Evolutionary conservation across 1,284 basidiomycete species (phyloP).

Genomic region (Ustilago sp.): DNA sequence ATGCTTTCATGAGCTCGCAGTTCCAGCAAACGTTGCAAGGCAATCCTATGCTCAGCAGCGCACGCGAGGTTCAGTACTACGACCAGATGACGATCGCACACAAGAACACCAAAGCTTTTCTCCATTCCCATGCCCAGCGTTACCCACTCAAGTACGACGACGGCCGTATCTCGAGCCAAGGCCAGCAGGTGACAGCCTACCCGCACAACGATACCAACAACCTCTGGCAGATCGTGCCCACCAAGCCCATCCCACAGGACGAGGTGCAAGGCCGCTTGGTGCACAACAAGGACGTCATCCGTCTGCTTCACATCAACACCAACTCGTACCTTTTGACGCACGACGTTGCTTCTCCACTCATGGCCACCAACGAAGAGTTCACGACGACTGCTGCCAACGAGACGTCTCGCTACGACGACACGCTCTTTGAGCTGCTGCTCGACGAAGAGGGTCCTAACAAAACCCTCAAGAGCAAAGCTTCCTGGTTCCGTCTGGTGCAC

Average conservation of each 20-base stretch:
- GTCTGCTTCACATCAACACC: slow-evolving; percentile 88
- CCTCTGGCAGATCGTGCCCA: slow-evolving; percentile 93
- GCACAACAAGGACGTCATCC: slow-evolving; percentile 87
- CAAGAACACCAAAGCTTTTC: slow-evolving; percentile 89
- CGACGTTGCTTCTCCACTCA: slow-evolving; percentile 95
- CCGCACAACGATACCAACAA: slow-evolving; percentile 93
- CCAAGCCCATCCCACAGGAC: slow-evolving; percentile 75
- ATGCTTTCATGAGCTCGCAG: slow-evolving; percentile 94
- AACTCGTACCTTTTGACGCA: slow-evolving; percentile 88
- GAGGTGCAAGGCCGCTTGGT: slow-evolving; percentile 85
- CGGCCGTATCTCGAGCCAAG: slow-evolving; percentile 93
- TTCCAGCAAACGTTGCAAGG: slow-evolving; percentile 96
- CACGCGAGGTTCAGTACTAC: slow-evolving; percentile 91
- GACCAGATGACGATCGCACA: slow-evolving; percentile 89
- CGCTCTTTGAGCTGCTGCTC: slow-evolving; percentile 64
- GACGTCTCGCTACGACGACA: slow-evolving; percentile 70
- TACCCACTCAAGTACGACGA: slow-evolving; percentile 97
- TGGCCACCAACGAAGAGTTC: slow-evolving; percentile 98
- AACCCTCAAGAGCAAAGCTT: slow-evolving; percentile 53
- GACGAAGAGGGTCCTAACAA: slow-evolving; percentile 32
- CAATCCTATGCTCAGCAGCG: slow-evolving; percentile 89
- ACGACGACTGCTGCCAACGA: slow-evolving; percentile 75
- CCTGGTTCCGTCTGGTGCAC: slow-evolving; percentile 75
- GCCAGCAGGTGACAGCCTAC: slow-evolving; percentile 99
- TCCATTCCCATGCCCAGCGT: slow-evolving; percentile 89